These are phyloP conservation scores for Telopea speciosissima DNA, from an alignment of 177 flowering plant genomes.

Conservation along the genomic window DNA sequence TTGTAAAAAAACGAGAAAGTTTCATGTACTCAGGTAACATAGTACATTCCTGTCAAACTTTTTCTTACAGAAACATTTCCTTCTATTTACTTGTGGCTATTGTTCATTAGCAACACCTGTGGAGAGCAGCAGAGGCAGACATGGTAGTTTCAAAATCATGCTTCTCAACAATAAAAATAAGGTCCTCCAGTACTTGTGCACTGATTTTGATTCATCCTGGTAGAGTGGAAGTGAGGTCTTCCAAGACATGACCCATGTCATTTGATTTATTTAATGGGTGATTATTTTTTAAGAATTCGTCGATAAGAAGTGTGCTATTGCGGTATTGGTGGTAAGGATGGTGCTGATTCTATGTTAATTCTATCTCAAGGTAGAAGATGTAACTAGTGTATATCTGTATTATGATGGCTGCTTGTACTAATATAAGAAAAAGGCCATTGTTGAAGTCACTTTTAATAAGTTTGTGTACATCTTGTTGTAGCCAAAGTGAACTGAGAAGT, in stretches of 20 bases:
- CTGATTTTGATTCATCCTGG: background rate
- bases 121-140: constrained; percentile 10
- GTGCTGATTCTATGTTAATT: background rate
- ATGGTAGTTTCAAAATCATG: constrained; percentile 3
- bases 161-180: constrained; percentile 3
- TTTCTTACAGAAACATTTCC: too few relatives aligned
- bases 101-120: constrained; percentile 5
- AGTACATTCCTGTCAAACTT: background rate
- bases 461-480: too few relatives aligned
- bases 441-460: too few relatives aligned
- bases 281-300: constrained; percentile 1
- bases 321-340: background rate
- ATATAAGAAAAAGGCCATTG: too few relatives aligned
- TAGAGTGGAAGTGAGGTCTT: background rate
- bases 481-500: too few relatives aligned
- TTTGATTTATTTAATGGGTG: background rate
- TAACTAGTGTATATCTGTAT: too few relatives aligned
- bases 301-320: background rate
- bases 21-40: constrained; percentile 24
- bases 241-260: background rate
- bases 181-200: background rate
- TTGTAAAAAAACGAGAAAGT: constrained; percentile 21
- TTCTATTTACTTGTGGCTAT: background rate
- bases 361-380: too few relatives aligned
- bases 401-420: too few relatives aligned